Evolutionary conservation across 2,329 filamentous ascomycete genomes (phyloP).

Genomic region (Orbilia ellipsospora): DNA sequence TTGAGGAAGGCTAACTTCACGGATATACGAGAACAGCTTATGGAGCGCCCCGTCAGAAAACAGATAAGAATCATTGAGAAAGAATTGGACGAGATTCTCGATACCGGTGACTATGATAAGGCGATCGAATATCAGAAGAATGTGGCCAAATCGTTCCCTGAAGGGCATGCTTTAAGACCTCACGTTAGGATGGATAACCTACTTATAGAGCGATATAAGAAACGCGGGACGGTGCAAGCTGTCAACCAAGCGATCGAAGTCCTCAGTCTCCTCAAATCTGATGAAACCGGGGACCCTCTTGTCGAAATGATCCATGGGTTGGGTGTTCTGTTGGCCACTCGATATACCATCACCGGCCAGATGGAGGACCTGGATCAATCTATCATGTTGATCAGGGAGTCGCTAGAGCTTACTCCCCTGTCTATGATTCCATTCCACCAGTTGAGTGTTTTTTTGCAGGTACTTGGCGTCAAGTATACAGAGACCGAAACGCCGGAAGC

Average conservation of each 20-base stretch:
- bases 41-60: not conserved
- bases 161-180: not conserved
- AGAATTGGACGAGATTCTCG: not conserved
- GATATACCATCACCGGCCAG: not conserved
- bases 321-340: not conserved
- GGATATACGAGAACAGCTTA: not conserved
- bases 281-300: not conserved
- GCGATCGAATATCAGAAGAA: constrained; percentile 12
- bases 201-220: not conserved
- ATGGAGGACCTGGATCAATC: constrained; percentile 12
- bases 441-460: not conserved
- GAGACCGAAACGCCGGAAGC: not conserved
- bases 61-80: constrained; percentile 2
- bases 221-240: not conserved
- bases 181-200: not conserved
- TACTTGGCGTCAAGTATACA: not conserved
- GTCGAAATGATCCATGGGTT: constrained; percentile 6
- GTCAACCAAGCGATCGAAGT: constrained; percentile 17
- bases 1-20: constrained; percentile 10
- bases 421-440: not conserved
- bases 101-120: not conserved
- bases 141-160: not conserved
- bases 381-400: not conserved
- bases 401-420: constrained; percentile 4
- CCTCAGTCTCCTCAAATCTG: constrained; percentile 4